These are phyloP conservation scores for Phyllosticta capitalensis DNA, from an alignment of 2,329 filamentous ascomycete genomes.

Conservation along the genomic window DNA sequence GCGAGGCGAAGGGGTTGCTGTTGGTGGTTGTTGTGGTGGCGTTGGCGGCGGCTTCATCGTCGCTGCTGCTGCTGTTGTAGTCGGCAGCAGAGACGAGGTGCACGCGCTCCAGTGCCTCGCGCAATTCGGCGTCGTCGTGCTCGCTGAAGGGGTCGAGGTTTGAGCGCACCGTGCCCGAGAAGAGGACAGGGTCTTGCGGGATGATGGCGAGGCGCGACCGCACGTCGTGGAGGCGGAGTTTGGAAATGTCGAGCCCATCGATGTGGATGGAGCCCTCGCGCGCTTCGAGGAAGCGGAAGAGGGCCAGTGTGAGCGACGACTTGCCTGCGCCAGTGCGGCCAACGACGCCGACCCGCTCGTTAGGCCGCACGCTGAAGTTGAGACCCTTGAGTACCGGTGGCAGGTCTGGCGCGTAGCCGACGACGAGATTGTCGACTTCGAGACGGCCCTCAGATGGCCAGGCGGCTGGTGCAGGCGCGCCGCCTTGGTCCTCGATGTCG, in stretches of 20 bases:
- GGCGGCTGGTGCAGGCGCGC: slow-evolving; percentile 55
- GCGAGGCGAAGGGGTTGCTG: slow-evolving; percentile 15
- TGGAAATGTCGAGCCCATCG: slow-evolving; percentile 66
- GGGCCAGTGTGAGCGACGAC: slow-evolving; percentile 62
- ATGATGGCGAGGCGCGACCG: slow-evolving; percentile 71
- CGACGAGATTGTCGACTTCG: slow-evolving; percentile 63
- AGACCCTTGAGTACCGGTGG: slow-evolving; percentile 62
- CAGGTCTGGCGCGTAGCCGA: slow-evolving; percentile 61
- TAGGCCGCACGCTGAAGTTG: slow-evolving; percentile 55
- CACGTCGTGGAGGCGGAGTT: slow-evolving; percentile 59
- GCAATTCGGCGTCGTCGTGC: slow-evolving; percentile 58
- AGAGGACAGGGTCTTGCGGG: slow-evolving; percentile 72
- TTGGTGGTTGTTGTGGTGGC: slow-evolving; percentile 3
- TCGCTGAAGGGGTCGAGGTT: slow-evolving; percentile 71
- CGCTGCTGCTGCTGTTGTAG: not conserved
- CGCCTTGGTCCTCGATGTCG: slow-evolving; percentile 38
- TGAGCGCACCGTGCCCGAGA: slow-evolving; percentile 65
- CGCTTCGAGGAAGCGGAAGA: slow-evolving; percentile 66
- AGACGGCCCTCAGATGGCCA: slow-evolving; percentile 69
- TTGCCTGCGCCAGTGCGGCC: slow-evolving; percentile 73
- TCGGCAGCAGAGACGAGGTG: slow-evolving; percentile 44
- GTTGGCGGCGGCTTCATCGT: not conserved
- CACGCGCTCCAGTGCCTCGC: slow-evolving; percentile 59
- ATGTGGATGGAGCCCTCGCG: slow-evolving; percentile 44
- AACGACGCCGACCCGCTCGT: slow-evolving; percentile 54